Evolutionary conservation across 2,329 filamentous ascomycete genomes (phyloP).

Genomic region (Aspergillus ochraceus): DNA sequence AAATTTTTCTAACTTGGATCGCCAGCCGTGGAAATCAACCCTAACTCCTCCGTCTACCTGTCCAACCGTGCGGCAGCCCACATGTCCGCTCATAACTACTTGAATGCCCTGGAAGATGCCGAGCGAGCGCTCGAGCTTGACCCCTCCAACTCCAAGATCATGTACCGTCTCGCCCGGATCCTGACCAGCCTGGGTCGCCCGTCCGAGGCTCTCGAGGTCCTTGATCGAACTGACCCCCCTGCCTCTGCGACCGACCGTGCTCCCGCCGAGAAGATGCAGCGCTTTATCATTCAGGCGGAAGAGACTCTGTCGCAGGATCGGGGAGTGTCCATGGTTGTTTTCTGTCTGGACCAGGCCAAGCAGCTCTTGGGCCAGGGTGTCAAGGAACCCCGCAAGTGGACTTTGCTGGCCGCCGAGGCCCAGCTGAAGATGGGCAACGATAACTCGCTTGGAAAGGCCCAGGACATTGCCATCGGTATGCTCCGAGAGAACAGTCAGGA

Average conservation of each 20-base stretch:
- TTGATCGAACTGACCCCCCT: constrained; percentile 74
- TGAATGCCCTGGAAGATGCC: constrained; percentile 82
- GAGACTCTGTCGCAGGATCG: constrained; percentile 72
- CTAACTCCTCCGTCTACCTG: constrained; percentile 82
- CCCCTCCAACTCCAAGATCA: constrained; percentile 80
- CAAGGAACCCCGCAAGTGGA: constrained; percentile 86
- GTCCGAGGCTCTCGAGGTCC: constrained; percentile 80
- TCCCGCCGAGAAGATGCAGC: constrained; percentile 79
- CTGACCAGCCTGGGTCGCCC: constrained; percentile 85
- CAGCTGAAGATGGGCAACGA: constrained; percentile 88
- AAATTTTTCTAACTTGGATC: neutral
- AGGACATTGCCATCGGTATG: constrained; percentile 86
- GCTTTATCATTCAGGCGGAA: constrained; percentile 77
- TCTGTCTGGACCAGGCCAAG: constrained; percentile 88
- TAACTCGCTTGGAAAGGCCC: constrained; percentile 86
- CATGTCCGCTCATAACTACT: constrained; percentile 81
- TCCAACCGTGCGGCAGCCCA: constrained; percentile 94
- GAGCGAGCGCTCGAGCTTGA: constrained; percentile 79
- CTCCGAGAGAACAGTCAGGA: constrained; percentile 86
- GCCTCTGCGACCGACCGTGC: constrained; percentile 83
- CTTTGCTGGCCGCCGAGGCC: constrained; percentile 85
- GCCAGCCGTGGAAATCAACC: constrained; percentile 82
- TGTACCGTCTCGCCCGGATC: constrained; percentile 84
- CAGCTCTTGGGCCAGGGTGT: constrained; percentile 74
- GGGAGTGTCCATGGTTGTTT: constrained; percentile 85